Evolutionary conservation across 2,329 filamentous ascomycete species (phyloP), one percentile per base, ranked within the genome.

Genomic region (Fusarium proliferatum): DNA sequence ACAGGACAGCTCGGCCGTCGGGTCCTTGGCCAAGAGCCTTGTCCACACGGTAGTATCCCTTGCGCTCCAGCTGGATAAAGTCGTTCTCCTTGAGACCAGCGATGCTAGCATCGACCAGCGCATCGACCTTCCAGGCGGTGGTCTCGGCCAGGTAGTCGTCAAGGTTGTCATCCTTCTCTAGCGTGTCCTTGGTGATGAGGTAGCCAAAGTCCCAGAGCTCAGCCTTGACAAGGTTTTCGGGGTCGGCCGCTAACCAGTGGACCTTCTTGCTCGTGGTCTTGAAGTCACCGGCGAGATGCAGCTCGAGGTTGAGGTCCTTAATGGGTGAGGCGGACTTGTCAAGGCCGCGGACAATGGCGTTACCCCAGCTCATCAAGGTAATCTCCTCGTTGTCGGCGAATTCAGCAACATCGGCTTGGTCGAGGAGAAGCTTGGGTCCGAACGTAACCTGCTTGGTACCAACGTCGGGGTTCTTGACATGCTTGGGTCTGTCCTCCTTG

Each of bases 211-310:
- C 95, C 84, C 95, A 96, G 16, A 97, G 88, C 83, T 97, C 94
- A 28, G 96, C 91, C 12, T 92, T 91, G 19, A 97, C 87, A 1
- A 97, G 88, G 66, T 93, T 89, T 84, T 96, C 93, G 49, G 89
- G 89, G 75, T 94, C 90, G 2, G 88, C 89, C 3, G 94, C 92
- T 53, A 98, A 86, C 96, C 96, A 98, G 2, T 95, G 98, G 42
- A 98, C 90, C 88, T 98, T 98, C 90, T 98, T 98, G 79, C 94
- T 91, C 0, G 96, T 98, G 80, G 94, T 92, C 87, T 97, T 97
- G 82, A 98, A 94, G 81, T 98, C 96, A 63, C 96, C 95, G 78
- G 93, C 90, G 56, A 98, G 89, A 83, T 98, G 93, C n/a, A 98
- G 90, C 84, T 97, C 94, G 61, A 96, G 87, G 65, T 93, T 92